Conservation (phyloP, 2,329 filamentous ascomycete species). For the Simplicillium aogashimaense region DNA sequence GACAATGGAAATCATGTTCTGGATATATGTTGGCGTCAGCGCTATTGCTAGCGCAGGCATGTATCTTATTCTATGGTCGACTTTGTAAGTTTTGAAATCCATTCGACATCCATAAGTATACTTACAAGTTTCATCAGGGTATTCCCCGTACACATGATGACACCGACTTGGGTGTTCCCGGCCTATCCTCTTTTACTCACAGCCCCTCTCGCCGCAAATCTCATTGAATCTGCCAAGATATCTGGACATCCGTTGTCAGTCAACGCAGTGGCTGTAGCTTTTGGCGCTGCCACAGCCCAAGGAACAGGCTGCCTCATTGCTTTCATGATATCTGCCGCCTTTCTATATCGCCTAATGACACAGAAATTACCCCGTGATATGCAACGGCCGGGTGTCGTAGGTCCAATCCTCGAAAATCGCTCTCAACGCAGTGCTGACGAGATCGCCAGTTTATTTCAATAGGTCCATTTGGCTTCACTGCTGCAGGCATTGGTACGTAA, state of each 20-base stretch:
- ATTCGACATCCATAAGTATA: not conserved
- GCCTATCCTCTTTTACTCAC: constrained; percentile 73
- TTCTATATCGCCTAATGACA: constrained; percentile 80
- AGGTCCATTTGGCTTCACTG: constrained; percentile 57
- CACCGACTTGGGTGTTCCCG: constrained; percentile 80
- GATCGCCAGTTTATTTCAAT: constrained; percentile 60
- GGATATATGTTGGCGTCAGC: constrained; percentile 63
- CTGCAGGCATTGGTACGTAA: constrained; percentile 29
- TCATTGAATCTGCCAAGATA: constrained; percentile 31
- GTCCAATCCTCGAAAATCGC: constrained; percentile 6
- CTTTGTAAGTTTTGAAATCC: constrained; percentile 29
- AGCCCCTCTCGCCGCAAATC: constrained; percentile 58
- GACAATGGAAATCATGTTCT: constrained; percentile 59
- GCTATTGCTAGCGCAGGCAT: constrained; percentile 58
- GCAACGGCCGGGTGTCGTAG: constrained; percentile 62
- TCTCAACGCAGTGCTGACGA: constrained; percentile 1
- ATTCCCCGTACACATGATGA: constrained; percentile 70
- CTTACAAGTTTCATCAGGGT: constrained; percentile 20
- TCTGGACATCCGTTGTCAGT: constrained; percentile 17
- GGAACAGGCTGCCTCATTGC: constrained; percentile 46
- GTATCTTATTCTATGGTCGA: constrained; percentile 64
- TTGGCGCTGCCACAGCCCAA: constrained; percentile 39
- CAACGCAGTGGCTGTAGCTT: constrained; percentile 34
- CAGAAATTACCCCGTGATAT: constrained; percentile 72
- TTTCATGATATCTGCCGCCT: constrained; percentile 76